Base-by-base conservation (phyloP, 2,329 filamentous ascomycete genomes). In the Phoma sp. region DNA sequence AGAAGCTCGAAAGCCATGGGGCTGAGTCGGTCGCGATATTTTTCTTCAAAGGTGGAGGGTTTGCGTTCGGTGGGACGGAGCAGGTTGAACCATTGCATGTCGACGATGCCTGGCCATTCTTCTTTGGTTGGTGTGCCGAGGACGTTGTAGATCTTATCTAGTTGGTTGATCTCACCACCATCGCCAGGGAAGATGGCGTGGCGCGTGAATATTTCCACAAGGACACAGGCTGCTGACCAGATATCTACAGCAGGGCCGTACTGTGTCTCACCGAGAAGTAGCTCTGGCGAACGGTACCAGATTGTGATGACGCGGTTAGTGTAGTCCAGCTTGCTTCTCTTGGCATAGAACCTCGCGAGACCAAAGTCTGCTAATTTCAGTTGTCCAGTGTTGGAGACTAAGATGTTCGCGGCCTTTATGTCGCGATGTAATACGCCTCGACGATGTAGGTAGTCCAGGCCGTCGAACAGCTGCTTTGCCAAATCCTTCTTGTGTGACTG, bases 291-390 rank as follows among this genome's bases (percentile, higher is more conserved):
- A 15, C 95, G 90, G 69, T 99, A 99, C 96, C 96, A 99, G 62
- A 99, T 97, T 2, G 95, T 99, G 71, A 99, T 96, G 65, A 99
- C 96, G 29, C 95, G 90, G 72, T 99, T 99, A 1, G 95, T 99
- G 74, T 99, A 99, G 73, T 99, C 93, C 39, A 96, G 84, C 73
- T 95, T 91, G 56, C 89, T 87, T 42, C 89, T 88, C 74, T 99
- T 99, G 28, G 92, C 91, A 70, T 96, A 99, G 76, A 99, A 99
- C 30, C 96, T 88, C 11, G 95, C 95, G 12, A 99, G 84, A 17
- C 95, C 95, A 74, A 99, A 99, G 74, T 99, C 95, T 25, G 95
- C 95, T 57, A 96, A 84, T 74, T 98, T 99, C 51, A 99, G 79
- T 52, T 92, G 84, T 5, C 95, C 95, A 9, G 90, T 87, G 62